Base-by-base conservation (phyloP, 345 rosid genomes). In the Aegle marmelos region DNA sequence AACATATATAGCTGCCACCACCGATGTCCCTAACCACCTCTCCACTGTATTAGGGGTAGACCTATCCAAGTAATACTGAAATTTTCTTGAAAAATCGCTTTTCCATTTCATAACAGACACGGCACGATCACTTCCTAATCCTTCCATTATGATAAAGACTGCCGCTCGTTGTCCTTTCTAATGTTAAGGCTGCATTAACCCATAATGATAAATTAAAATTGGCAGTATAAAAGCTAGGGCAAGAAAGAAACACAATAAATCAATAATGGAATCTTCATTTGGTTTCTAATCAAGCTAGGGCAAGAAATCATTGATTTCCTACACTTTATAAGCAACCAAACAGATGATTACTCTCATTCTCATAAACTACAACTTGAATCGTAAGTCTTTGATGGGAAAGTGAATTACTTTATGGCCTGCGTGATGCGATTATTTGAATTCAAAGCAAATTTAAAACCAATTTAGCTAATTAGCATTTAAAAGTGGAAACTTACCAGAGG, bases 1-100 rank as follows among this genome's bases (percentile, higher is more conserved):
- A 66, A 85, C 79, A 33, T 92, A 93, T 80, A 89, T 87, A 67
- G 79, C 81, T 1, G 87, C 92, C 28, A 78, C 87, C 60, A 67
- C 76, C 66, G 88, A 83, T 28, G 95, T 89, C 27, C 92, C 91
- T 2, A 92, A 86, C 98, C 97, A 92, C 64, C 85, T 85, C 68
- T 77, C 81, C 59, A 78, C 3, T 0, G 84, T 63, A 79, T 85
- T 80, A 73, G 91, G 91, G 50, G 87, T 82, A 31, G 88, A 88
- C 76, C 86, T 78, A 57, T 88, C 93, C 25, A 90, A 58, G 84
- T 79, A 65, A 66, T 83, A 81, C 81, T 90, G 93, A 77, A 88
- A 86, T 21, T 81, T 84, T 78, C 83, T 86, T 0, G 88, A 86
- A 69, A 82, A 81, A n/a, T 85, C 85, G 17, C 77, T 88, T 77